Evolutionary conservation across 176 grass and related monocot species (phyloP), one percentile per base, ranked within the genome.

Genomic region (Paspalum notatum): DNA sequence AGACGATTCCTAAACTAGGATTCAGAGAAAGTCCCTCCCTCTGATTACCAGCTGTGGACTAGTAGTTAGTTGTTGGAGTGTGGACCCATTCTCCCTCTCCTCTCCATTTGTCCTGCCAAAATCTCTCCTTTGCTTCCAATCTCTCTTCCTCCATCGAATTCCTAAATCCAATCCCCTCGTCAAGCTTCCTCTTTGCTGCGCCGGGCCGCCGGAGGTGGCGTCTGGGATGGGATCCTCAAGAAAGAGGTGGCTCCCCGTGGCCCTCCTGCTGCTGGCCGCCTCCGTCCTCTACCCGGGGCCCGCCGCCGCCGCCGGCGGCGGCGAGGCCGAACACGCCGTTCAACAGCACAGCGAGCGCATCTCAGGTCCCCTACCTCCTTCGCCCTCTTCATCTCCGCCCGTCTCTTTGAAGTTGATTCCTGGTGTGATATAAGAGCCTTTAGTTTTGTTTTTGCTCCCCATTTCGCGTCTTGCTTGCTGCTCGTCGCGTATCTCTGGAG

Each of bases 301-400:
- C 12, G 22, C 42, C 14, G 77, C 40, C 7, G 78, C 12, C 41
- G 49, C 6, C 0, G 72, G 22, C 46, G 54, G 44, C 1, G 82
- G 62, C 44, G 87, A 89, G 57, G 57, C 57, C 11, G 82, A 66
- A 9, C 82, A 71, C 40, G 56, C 47, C 2, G 71, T 80, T 32
- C 83, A 78, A 71, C 85, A 82, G 74, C 84, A 80, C 57, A 90
- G 73, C 80, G 80, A 89, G 66, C 82, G 87, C 72, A 89, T 89
- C 83, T 91, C 81, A 82, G 89, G 89, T 88, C 3, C 51, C 50
- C 3, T 5, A 46, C 26, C 17, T 39, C 54, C 20, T 14, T 45
- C 16, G 20, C 62, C 51, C 4, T 24, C 21, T 67, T 17, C 38
- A 26, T 84, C 27, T 38, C 56, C 14, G 57, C 48, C 47, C 24